Evolutionary conservation across 2,329 filamentous ascomycete genomes (phyloP), one percentile per base, ranked within the genome.

Genomic region (Epichloe sibirici): DNA sequence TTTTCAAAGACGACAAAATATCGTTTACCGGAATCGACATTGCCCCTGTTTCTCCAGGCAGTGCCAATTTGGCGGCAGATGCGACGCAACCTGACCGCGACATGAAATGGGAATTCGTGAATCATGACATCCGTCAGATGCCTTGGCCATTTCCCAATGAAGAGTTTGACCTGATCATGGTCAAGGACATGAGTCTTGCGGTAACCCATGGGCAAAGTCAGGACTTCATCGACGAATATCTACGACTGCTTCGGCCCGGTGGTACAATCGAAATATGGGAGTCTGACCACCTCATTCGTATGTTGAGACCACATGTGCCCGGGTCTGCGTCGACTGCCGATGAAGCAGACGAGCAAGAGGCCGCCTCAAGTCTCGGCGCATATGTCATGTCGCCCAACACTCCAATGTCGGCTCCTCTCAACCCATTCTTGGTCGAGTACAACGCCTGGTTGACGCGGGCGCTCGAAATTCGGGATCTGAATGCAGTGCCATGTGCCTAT

Each of bases 231-330:
- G 85, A 88, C 57, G 89, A 96, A 63, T 85, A 83, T 56, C 71
- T 91, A 45, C 85, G 90, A 17, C 70, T 95, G 12, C 72, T 95
- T 38, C 82, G 78, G 58, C 83, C 86, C 0, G 89, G 88, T 15
- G 91, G 91, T 4, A 81, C 82, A 2, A 63, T 96, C 28, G 91
- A 96, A 65, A 76, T 94, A 15, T 96, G 90, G 90, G 90, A 95
- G 58, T 85, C 85, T 5, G 90, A 96, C 68, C 82, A 90, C 63
- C 79, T 85, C 12, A 81, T 95, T 57, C 85, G 90, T 59, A 90
- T 90, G 66, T 75, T 97, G 31, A 76, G 88, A 49, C 88, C 88
- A 3, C 88, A 93, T 64, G 81, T 86, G 2, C 82, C 83, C 2
- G 77, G 51, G 69, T 76, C 58, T 13, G 52, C 61, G 3, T 58